Percentiles rank a stretch among this genome's conserved stretches.
Conservation (phyloP, 345 rosid species). For the Ceriops tagal region DNA sequence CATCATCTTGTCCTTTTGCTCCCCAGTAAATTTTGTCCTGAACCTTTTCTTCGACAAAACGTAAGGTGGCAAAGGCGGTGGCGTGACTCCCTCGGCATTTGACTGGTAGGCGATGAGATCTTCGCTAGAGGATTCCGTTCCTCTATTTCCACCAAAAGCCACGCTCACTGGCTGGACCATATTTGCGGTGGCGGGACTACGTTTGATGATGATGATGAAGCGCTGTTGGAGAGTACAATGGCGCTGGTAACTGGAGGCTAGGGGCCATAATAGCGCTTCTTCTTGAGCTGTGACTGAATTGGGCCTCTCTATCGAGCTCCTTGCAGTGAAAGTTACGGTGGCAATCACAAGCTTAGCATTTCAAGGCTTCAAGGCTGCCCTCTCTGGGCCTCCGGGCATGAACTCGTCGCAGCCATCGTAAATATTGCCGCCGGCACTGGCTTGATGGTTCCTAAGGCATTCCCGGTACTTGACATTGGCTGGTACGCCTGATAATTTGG, state of each 20-base stretch:
- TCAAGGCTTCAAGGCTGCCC: conserved; percentile 73
- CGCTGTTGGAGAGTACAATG: conserved; percentile 39
- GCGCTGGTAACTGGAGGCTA: conserved; percentile 55
- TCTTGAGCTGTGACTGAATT: conserved; percentile 22
- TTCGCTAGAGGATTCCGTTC: conserved; percentile 72
- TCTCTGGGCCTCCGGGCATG: conserved; percentile 94
- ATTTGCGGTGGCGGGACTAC: conserved; percentile 43
- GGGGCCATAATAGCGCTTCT: conserved; percentile 34
- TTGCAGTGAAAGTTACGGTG: conserved; percentile 95
- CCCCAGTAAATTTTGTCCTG: conserved; percentile 60
- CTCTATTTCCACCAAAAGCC: conserved; percentile 54
- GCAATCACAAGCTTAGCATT: conserved; percentile 92
- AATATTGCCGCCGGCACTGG: conserved; percentile 74
- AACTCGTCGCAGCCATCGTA: conserved; percentile 96
- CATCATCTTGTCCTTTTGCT: conserved; percentile 76
- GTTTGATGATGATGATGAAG: conserved; percentile 28
- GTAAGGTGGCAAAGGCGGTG: conserved; percentile 40
- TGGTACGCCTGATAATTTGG: conserved; percentile 16
- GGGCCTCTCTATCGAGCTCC: conserved; percentile 56
- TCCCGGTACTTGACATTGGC: conserved; percentile 57
- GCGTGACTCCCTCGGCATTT: conserved; percentile 30
- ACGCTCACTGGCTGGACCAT: conserved; percentile 67
- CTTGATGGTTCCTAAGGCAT: conserved; percentile 90
- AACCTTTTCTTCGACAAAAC: conserved; percentile 59
- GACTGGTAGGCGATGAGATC: conserved; percentile 59